Evolutionary conservation across 139 green algal genomes (phyloP).

Genomic region (Nannochloris sp.): DNA sequence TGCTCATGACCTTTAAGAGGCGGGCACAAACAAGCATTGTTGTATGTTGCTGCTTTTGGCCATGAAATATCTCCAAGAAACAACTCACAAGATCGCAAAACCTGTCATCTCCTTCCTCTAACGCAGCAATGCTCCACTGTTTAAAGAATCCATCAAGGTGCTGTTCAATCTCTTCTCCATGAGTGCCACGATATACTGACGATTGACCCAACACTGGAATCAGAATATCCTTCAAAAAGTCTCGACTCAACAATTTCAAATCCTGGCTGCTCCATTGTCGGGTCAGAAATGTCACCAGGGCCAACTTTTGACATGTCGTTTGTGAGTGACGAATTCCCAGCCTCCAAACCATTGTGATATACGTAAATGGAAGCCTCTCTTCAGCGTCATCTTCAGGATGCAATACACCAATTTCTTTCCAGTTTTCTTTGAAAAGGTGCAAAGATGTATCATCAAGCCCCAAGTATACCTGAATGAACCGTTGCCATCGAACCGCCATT

Average conservation of each 20-base stretch:
- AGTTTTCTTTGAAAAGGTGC: conserved; percentile 16
- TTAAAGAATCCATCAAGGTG: no score
- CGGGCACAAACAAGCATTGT: no score
- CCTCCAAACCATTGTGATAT: conserved; percentile 13
- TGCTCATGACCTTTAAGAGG: no score
- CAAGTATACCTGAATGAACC: conserved; percentile 16
- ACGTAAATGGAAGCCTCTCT: conserved; percentile 1
- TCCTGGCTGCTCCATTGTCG: not conserved
- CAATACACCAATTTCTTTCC: conserved; percentile 14
- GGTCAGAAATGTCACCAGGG: not conserved
- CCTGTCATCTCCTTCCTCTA: no score
- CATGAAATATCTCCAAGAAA: no score
- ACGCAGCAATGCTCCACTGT: no score
- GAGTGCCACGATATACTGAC: not conserved
- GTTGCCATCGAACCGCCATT: conserved; percentile 3
- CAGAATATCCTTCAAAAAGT: not conserved
- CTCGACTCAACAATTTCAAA: not conserved
- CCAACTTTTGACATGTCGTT: conserved; percentile 1
- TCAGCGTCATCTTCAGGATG: conserved; percentile 1
- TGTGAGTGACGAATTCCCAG: conserved; percentile 4
- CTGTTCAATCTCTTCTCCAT: no score
- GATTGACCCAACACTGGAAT: conserved; percentile 4
- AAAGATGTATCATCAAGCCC: conserved; percentile 17
- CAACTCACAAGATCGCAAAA: no score
- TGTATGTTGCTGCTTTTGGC: no score